These are phyloP conservation scores for Backusella westeae DNA, from an alignment of 192 early-diverging fungal species.

Conservation along the genomic window DNA sequence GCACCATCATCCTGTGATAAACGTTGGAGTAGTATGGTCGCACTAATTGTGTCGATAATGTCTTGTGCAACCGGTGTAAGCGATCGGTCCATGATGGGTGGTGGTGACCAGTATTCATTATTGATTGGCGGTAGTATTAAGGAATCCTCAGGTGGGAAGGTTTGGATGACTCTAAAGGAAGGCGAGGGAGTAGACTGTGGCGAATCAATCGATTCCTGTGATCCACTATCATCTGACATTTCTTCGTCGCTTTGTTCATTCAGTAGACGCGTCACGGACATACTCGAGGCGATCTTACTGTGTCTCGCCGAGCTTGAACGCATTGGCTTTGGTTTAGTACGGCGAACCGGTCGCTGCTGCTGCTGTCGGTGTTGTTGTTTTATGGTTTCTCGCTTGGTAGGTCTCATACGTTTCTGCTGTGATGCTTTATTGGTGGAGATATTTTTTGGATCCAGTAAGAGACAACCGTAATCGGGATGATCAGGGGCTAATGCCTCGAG, in stretches of 20 bases:
- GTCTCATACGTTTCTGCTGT: slow-evolving; percentile 14
- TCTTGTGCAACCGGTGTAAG: slow-evolving; percentile 20
- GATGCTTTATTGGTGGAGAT: slow-evolving; percentile 5
- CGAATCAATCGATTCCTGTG: slow-evolving; percentile 1
- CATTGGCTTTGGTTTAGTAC: neutral
- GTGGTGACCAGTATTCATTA: neutral
- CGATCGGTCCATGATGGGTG: slow-evolving; percentile 4
- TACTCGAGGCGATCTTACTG: slow-evolving; percentile 5
- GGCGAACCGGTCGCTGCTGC: neutral
- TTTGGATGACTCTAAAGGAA: slow-evolving; percentile 30
- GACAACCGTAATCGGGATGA: slow-evolving; percentile 34
- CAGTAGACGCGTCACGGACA: slow-evolving; percentile 24
- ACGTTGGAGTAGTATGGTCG: slow-evolving; percentile 38
- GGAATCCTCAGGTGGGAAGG: slow-evolving; percentile 19
- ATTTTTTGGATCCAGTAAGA: slow-evolving; percentile 30
- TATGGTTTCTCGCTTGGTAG: slow-evolving; percentile 11
- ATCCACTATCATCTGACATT: neutral
- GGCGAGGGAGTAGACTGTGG: slow-evolving; percentile 15
- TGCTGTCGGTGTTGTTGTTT: neutral
- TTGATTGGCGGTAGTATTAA: neutral
- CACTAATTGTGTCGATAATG: slow-evolving; percentile 31
- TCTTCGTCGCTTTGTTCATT: slow-evolving; percentile 15
- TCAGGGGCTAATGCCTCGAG: slow-evolving; percentile 28
- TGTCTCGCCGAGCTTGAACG: neutral
- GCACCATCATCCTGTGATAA: slow-evolving; percentile 49